Percentiles rank a stretch among this genome's conserved stretches.
These are phyloP conservation scores for Craterostigma plantagineum DNA, from an alignment of 257 asterid species.

Conservation along the genomic window DNA sequence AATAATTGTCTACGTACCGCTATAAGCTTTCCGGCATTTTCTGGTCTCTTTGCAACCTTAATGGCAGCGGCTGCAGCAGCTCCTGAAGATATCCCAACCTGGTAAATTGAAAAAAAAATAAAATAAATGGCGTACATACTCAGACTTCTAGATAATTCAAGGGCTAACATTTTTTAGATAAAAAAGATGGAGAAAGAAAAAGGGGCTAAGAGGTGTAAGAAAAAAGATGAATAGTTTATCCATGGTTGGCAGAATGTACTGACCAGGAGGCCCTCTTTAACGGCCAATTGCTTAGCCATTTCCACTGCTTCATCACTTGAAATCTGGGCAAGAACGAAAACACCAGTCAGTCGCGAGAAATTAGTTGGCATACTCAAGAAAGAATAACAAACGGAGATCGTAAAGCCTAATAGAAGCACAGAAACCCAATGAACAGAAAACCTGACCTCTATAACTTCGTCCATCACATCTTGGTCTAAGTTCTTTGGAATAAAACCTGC, in stretches of 20 bases:
- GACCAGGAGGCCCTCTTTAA: conserved; percentile 90
- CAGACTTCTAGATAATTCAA: neutral
- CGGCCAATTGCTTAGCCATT: conserved; percentile 82
- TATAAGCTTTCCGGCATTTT: conserved; percentile 92
- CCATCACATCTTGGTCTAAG: conserved; percentile 78
- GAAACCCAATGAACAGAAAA: conserved; percentile 9
- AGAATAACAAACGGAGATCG: neutral
- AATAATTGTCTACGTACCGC: conserved; percentile 24
- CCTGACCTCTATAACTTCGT: conserved; percentile 84
- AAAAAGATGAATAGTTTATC: no score
- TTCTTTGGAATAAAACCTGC: conserved; percentile 98
- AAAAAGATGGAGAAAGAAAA: no score
- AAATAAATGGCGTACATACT: conserved; percentile 1
- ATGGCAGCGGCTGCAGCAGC: conserved; percentile 97
- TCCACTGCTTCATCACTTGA: conserved; percentile 88
- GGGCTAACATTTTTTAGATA: no score
- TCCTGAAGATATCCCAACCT: conserved; percentile 98
- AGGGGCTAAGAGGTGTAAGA: no score
- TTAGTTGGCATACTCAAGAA: neutral
- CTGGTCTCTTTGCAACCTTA: conserved; percentile 72
- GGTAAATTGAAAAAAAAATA: conserved; percentile 3
- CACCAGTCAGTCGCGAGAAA: conserved; percentile 4
- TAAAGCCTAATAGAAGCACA: neutral
- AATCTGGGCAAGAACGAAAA: conserved; percentile 29
- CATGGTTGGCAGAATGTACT: conserved; percentile 14